A percentile compares a stretch with the other conserved stretches of the same genome.
These are phyloP conservation scores for Suillus alpinus DNA, from an alignment of 768 basidiomycete species.

Conservation along the genomic window DNA sequence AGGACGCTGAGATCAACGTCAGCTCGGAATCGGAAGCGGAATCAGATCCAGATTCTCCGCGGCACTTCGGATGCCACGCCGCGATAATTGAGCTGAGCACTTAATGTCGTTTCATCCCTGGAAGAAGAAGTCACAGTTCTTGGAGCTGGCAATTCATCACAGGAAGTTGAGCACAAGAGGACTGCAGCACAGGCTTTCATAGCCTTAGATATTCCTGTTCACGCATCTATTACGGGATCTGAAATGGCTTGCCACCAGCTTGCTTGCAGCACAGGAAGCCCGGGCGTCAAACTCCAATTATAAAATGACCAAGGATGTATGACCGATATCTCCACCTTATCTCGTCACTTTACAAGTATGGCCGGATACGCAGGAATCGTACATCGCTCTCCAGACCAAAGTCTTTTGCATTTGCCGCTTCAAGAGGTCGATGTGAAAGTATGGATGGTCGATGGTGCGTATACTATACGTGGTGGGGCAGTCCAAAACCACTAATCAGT, in stretches of 20 bases:
- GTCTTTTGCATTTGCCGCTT: constrained; percentile 34
- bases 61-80: background rate
- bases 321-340: background rate
- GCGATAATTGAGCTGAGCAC: no score
- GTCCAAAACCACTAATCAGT: background rate
- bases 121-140: background rate
- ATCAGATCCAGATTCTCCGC: background rate
- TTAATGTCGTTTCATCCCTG: no score
- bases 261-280: background rate
- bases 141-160: background rate
- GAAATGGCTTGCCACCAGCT: background rate
- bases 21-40: no score
- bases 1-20: background rate
- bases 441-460: constrained; percentile 43
- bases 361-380: constrained; percentile 26
- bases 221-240: background rate
- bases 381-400: constrained; percentile 25
- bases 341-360: background rate
- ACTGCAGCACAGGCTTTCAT: background rate
- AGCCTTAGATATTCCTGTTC: background rate
- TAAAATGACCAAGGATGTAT: background rate
- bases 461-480: background rate
- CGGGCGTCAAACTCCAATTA: constrained; percentile 2
- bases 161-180: background rate
- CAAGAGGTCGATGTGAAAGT: constrained; percentile 40